Evolutionary conservation across 2,329 filamentous ascomycete genomes (phyloP).

Genomic region (Cytospora mali): DNA sequence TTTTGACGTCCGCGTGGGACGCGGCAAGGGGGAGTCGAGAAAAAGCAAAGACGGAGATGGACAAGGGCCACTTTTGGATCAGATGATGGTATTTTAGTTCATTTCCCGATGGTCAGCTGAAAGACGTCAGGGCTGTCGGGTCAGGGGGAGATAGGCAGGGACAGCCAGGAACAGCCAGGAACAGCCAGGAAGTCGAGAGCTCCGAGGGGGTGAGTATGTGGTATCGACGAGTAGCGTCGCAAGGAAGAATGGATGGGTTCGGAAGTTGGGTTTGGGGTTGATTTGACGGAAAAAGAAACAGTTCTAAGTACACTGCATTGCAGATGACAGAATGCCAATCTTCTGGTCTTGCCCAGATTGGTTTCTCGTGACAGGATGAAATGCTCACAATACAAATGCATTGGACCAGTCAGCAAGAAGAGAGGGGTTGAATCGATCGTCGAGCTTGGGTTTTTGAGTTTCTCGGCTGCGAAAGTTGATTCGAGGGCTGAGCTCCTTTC

Average conservation of each 20-base stretch:
- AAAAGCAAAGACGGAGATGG: conserved; percentile 17
- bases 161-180: too few relatives aligned
- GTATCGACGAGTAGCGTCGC: background rate
- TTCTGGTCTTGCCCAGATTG: background rate
- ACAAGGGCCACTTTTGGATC: conserved; percentile 24
- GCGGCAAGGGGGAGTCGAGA: conserved; percentile 14
- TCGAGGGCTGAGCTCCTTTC: too few relatives aligned
- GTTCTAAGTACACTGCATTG: background rate
- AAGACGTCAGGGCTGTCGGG: conserved; percentile 12
- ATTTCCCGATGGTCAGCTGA: conserved; percentile 16
- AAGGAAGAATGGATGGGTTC: background rate
- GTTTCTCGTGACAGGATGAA: background rate
- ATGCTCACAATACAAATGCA: background rate
- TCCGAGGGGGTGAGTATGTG: background rate
- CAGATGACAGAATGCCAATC: background rate
- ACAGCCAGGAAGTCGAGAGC: background rate
- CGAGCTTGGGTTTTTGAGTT: too few relatives aligned
- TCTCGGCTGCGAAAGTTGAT: too few relatives aligned
- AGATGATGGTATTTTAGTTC: conserved; percentile 24
- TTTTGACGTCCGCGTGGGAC: conserved; percentile 18
- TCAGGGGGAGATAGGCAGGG: conserved; percentile 14
- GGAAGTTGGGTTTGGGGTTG: background rate
- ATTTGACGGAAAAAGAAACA: background rate
- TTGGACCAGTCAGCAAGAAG: background rate
- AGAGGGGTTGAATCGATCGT: too few relatives aligned